Conservation (phyloP, 2,329 filamentous ascomycete species). For the Fusarium verticillioides region DNA sequence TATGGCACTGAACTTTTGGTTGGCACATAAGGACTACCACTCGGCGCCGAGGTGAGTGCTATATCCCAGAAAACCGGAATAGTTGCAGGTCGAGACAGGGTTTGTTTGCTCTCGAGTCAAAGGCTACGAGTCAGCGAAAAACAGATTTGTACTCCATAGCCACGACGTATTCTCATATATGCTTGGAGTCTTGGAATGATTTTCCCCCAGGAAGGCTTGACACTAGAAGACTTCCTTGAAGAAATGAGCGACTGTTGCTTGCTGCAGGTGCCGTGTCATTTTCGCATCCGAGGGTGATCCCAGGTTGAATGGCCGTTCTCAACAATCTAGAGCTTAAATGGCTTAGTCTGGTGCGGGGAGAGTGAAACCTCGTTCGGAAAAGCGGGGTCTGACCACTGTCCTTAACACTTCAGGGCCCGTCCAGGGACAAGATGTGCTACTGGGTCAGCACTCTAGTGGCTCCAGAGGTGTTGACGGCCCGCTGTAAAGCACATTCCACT, state of each 20-base stretch:
- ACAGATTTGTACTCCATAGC: too few relatives aligned
- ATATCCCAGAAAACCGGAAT: neutral
- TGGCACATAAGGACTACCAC: neutral
- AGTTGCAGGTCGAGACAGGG: neutral
- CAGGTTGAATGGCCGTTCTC: conserved; percentile 9
- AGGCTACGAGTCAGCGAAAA: neutral
- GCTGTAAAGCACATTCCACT: conserved; percentile 19
- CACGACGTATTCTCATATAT: neutral
- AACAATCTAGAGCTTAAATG: conserved; percentile 34
- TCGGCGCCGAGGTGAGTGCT: neutral
- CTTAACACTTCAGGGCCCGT: neutral
- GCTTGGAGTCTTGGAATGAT: conserved; percentile 17
- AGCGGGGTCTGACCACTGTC: conserved; percentile 35
- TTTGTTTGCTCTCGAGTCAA: conserved; percentile 10
- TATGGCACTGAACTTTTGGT: neutral
- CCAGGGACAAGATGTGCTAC: conserved; percentile 24
- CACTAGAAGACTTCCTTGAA: neutral
- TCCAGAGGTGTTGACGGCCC: neutral
- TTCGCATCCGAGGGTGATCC: conserved; percentile 26
- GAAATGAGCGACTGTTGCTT: neutral
- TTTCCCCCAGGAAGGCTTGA: conserved; percentile 22
- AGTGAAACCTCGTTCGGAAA: conserved; percentile 42
- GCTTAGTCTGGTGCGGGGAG: conserved; percentile 45
- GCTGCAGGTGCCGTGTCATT: conserved; percentile 37
- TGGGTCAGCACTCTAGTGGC: conserved; percentile 18